phyloP scores from a whole-genome alignment of 176 grass and related monocot species.

The Oryza australiensis region DNA sequence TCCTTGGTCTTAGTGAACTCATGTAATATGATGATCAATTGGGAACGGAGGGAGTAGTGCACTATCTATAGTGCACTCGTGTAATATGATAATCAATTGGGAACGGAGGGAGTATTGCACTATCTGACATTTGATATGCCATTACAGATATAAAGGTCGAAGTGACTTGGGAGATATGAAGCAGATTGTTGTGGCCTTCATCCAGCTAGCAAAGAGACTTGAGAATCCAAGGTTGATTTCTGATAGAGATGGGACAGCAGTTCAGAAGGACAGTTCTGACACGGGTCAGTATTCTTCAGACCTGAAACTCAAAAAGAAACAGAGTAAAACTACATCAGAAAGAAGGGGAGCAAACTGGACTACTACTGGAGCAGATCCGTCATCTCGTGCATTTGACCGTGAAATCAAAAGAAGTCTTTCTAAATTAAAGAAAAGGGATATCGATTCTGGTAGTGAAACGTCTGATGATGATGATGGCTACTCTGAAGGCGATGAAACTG shows the following conservation, averaged over 20 bases:
- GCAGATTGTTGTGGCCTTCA: conserved; percentile 88
- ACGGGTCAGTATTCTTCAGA: conserved; percentile 61
- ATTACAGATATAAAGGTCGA: conserved; percentile 65
- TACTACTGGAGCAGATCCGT: conserved; percentile 52
- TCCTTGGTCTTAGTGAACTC: no score
- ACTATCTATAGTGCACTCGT: no score
- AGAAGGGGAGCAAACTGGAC: conserved; percentile 58
- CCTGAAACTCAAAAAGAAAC: conserved; percentile 81
- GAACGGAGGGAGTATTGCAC: neutral
- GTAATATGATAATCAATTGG: no score
- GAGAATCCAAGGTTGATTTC: conserved; percentile 68
- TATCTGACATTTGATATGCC: conserved; percentile 48
- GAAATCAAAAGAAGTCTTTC: conserved; percentile 99
- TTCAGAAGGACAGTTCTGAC: conserved; percentile 62
- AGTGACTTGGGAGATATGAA: conserved; percentile 79
- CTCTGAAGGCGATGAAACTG: conserved; percentile 82
- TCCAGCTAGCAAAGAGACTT: conserved; percentile 92
- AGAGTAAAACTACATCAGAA: conserved; percentile 60
- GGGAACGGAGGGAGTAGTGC: no score
- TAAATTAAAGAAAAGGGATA: conserved; percentile 88
- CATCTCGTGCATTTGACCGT: conserved; percentile 74
- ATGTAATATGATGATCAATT: no score
- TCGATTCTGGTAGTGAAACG: conserved; percentile 89
- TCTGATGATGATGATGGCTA: conserved; percentile 86
- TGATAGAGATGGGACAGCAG: conserved; percentile 67